These are phyloP conservation scores for Chrysosporium queenslandicum DNA, from an alignment of 2,329 filamentous ascomycete species.

Conservation along the genomic window DNA sequence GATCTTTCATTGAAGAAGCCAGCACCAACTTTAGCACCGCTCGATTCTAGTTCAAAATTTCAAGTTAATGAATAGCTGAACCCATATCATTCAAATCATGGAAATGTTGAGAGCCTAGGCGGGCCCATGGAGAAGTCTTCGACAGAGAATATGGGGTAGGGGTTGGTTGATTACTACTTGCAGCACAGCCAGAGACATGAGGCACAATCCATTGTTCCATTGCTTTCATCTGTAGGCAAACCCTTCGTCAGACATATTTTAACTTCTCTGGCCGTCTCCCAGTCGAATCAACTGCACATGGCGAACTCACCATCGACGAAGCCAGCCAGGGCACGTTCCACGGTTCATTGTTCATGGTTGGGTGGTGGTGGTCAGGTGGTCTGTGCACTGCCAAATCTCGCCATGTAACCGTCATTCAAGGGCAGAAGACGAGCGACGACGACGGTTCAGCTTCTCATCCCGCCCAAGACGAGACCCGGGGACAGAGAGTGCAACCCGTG, in stretches of 20 bases:
- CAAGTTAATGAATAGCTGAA: too few species aligned
- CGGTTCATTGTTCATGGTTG: background rate
- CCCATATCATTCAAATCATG: background rate
- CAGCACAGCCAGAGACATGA: too few species aligned
- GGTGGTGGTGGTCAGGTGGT: background rate
- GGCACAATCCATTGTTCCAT: too few species aligned
- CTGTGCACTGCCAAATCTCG: conserved; percentile 5
- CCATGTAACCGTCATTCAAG: conserved; percentile 9
- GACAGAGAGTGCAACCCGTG: background rate
- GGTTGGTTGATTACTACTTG: too few species aligned
- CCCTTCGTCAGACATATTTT: too few species aligned
- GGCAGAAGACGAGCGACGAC: background rate
- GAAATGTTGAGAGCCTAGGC: background rate
- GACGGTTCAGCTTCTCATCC: background rate
- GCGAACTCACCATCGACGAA: background rate
- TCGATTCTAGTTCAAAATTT: too few species aligned
- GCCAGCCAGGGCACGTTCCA: background rate
- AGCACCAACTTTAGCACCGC: too few species aligned
- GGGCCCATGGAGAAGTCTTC: background rate
- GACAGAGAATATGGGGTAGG: too few species aligned
- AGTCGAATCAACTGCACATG: background rate
- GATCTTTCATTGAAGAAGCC: too few species aligned
- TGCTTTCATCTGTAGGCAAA: too few species aligned
- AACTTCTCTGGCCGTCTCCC: too few species aligned
- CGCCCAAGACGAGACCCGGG: background rate